phyloP scores from a whole-genome alignment of 1,284 basidiomycete species.

The Heterobasidion occidentale region DNA sequence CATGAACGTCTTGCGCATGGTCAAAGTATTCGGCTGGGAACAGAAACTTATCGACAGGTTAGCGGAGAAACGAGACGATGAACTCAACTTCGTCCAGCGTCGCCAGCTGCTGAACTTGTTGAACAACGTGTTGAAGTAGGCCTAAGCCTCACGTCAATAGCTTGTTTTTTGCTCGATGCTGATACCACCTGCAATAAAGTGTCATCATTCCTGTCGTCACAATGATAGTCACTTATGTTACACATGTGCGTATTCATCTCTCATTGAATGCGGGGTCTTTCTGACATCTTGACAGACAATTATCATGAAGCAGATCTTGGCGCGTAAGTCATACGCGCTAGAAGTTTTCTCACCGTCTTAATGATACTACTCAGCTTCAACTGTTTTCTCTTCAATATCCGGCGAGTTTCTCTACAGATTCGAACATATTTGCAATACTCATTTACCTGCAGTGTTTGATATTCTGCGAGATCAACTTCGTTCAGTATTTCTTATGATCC shows the following conservation, averaged over 20 bases:
- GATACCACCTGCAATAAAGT: conserved; percentile 22
- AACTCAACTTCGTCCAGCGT: conserved; percentile 41
- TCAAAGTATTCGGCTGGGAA: conserved; percentile 60
- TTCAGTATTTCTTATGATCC: conserved; percentile 22
- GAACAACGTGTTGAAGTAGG: conserved; percentile 30
- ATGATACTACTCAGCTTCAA: conserved; percentile 20
- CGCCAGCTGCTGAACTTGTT: conserved; percentile 30
- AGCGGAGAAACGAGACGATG: conserved; percentile 44
- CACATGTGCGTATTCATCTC: conserved; percentile 29
- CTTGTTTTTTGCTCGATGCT: too few relatives aligned
- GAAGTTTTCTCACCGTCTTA: too few relatives aligned
- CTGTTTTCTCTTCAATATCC: conserved; percentile 31
- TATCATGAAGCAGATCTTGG: conserved; percentile 23
- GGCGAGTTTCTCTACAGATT: conserved; percentile 7
- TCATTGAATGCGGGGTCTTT: background rate
- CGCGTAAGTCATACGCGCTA: conserved; percentile 13
- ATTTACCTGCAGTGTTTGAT: conserved; percentile 23
- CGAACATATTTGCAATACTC: too few relatives aligned
- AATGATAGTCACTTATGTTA: conserved; percentile 61
- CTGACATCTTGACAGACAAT: conserved; percentile 19
- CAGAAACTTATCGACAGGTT: conserved; percentile 34
- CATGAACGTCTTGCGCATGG: conserved; percentile 39
- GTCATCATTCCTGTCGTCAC: conserved; percentile 55
- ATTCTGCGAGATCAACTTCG: conserved; percentile 25
- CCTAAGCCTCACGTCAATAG: background rate